Percentiles rank a stretch among this genome's conserved stretches.
These are phyloP conservation scores for Mentha longifolia DNA, from an alignment of 257 asterid species.

Conservation along the genomic window DNA sequence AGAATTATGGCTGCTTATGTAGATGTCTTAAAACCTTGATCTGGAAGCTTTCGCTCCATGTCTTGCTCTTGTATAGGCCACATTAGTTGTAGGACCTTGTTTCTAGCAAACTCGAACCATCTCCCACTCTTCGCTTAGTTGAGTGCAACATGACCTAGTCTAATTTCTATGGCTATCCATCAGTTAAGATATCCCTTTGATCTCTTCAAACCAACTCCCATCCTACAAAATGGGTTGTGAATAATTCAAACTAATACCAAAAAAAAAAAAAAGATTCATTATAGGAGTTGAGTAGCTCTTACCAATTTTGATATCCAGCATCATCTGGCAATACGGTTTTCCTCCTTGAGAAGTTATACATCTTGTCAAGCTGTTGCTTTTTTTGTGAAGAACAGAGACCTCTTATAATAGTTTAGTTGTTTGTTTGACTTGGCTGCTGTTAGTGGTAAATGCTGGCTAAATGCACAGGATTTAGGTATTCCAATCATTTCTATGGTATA, in stretches of 20 bases:
- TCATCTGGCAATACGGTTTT: conserved; percentile 14
- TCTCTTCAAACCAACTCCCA: not conserved
- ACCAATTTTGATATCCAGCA: not conserved
- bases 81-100: not conserved
- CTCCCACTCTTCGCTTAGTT: not conserved
- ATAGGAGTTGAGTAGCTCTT: not conserved
- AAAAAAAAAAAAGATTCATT: too few species aligned
- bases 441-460: conserved; percentile 5
- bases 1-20: not conserved
- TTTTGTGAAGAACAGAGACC: not conserved
- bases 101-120: not conserved
- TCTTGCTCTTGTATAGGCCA: not conserved
- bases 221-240: not conserved
- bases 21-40: conserved; percentile 1
- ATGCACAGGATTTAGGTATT: not conserved
- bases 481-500: not conserved
- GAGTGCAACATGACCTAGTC: not conserved
- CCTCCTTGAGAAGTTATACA: conserved; percentile 3
- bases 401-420: not conserved
- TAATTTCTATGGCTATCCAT: not conserved
- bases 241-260: not conserved
- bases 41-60: not conserved
- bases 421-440: not conserved
- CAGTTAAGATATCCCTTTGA: not conserved
- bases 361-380: conserved; percentile 21